Evolutionary conservation across 352 stramenopile genomes (phyloP).

Genomic region (Phytophthora vignae): DNA sequence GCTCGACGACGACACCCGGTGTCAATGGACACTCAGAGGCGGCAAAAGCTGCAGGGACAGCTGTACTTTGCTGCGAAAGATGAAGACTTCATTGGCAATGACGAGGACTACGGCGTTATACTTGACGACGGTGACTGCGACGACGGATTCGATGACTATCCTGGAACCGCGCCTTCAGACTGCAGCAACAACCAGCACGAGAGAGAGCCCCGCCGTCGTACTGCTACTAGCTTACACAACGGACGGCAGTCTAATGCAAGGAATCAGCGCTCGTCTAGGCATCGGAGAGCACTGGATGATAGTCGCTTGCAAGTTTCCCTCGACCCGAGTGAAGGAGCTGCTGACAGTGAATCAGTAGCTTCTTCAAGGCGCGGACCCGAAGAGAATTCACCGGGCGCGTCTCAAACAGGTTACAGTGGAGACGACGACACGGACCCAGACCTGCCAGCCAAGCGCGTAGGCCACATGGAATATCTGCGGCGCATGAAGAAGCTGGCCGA

Average conservation of each 20-base stretch:
- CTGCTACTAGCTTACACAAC: neutral
- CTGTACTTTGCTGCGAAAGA: slow-evolving; percentile 35
- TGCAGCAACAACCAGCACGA: slow-evolving; percentile 20
- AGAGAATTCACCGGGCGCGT: slow-evolving; percentile 4
- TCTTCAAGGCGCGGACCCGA: slow-evolving; percentile 10
- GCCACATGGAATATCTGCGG: slow-evolving; percentile 77
- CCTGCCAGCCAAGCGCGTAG: slow-evolving; percentile 59
- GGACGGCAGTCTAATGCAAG: neutral
- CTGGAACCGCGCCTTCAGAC: slow-evolving; percentile 14
- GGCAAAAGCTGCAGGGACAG: slow-evolving; percentile 23
- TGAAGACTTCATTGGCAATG: slow-evolving; percentile 45
- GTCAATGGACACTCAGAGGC: slow-evolving; percentile 3
- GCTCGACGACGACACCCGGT: slow-evolving; percentile 12
- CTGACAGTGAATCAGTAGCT: slow-evolving; percentile 16
- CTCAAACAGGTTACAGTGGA: slow-evolving; percentile 28
- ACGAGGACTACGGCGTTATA: slow-evolving; percentile 52
- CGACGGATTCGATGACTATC: slow-evolving; percentile 36
- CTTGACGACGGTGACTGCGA: slow-evolving; percentile 52
- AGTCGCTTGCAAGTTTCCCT: slow-evolving; percentile 23
- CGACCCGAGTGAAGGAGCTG: slow-evolving; percentile 8
- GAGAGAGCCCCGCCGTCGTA: neutral
- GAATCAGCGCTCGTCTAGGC: slow-evolving; percentile 12
- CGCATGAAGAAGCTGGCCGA: slow-evolving; percentile 74
- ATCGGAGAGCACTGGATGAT: slow-evolving; percentile 43
- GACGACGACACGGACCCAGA: slow-evolving; percentile 48